Conservation (phyloP, 106 monocot genomes). For the Dendrobium officinale region DNA sequence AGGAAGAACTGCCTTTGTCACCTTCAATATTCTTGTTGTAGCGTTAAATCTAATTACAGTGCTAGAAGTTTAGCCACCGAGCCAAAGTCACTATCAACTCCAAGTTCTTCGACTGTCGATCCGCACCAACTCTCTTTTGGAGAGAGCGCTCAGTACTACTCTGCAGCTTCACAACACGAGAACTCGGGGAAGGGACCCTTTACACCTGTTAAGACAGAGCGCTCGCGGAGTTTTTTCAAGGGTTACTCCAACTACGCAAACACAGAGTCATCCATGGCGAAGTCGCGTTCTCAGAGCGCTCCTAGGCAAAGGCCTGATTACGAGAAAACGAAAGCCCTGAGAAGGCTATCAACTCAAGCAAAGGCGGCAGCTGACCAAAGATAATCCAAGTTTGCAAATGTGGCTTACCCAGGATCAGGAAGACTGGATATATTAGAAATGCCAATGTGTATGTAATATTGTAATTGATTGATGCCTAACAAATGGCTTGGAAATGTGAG, state of each 20-base stretch:
- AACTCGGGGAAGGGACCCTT: constrained; percentile 39
- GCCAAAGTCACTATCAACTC: constrained; percentile 35
- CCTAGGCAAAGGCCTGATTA: constrained; percentile 28
- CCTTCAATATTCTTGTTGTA: neutral
- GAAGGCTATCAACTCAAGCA: neutral
- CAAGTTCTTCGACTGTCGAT: constrained; percentile 18
- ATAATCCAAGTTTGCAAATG: constrained; percentile 31
- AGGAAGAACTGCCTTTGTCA: neutral
- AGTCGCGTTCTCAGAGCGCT: constrained; percentile 42
- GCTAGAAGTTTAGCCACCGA: constrained; percentile 19
- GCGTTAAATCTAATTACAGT: constrained; percentile 22
- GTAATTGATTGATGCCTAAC: neutral
- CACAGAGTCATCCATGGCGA: constrained; percentile 47
- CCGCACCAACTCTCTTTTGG: constrained; percentile 5
- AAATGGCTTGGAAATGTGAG: neutral
- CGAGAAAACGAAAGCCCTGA: neutral
- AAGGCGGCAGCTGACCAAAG: neutral
- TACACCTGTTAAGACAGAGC: constrained; percentile 40
- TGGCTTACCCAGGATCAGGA: constrained; percentile 63
- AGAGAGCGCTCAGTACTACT: constrained; percentile 41
- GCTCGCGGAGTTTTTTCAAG: constrained; percentile 30
- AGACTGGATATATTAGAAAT: constrained; percentile 41
- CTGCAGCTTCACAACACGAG: constrained; percentile 21
- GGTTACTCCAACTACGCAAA: constrained; percentile 28
- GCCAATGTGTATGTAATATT: constrained; percentile 24